Conservation (phyloP, 1,284 basidiomycete genomes). For the Cerrena zonata region DNA sequence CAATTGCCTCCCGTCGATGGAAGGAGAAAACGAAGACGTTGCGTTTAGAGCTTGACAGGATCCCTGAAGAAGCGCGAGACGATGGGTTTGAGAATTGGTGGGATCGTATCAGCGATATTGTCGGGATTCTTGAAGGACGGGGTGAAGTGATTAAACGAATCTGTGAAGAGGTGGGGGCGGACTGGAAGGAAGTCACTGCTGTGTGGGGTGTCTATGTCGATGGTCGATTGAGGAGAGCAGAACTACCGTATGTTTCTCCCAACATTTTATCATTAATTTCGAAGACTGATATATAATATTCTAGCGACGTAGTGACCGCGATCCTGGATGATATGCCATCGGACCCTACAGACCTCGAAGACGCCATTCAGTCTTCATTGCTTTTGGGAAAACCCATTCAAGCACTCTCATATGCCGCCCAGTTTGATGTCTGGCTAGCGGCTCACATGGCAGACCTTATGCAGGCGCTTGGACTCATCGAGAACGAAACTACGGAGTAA, state of each 20-base stretch:
- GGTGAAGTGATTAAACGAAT: constrained; percentile 61
- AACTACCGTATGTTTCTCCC: constrained; percentile 65
- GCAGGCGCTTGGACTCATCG: constrained; percentile 61
- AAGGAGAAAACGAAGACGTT: constrained; percentile 67
- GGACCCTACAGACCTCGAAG: constrained; percentile 73
- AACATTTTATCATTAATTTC: constrained; percentile 9
- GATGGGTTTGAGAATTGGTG: constrained; percentile 78
- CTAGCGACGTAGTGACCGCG: constrained; percentile 63
- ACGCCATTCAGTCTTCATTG: constrained; percentile 70
- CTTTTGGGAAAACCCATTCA: constrained; percentile 65
- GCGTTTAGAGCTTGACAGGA: constrained; percentile 67
- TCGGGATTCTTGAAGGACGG: constrained; percentile 76
- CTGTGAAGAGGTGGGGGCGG: constrained; percentile 71
- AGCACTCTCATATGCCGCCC: constrained; percentile 58
- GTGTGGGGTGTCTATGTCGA: constrained; percentile 89
- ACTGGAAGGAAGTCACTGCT: constrained; percentile 88
- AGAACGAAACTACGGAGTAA: constrained; percentile 54
- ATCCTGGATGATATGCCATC: constrained; percentile 70
- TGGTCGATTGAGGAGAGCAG: constrained; percentile 72
- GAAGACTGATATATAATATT: constrained; percentile 5
- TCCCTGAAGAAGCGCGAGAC: constrained; percentile 55
- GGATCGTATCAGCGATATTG: constrained; percentile 71
- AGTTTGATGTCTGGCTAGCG: constrained; percentile 82
- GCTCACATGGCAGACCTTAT: constrained; percentile 87
- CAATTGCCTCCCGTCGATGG: constrained; percentile 70